Percentiles rank a stretch among this genome's conserved stretches.
Conservation (phyloP, 495 filamentous ascomycete genomes). For the Penicillium mononematosum region DNA sequence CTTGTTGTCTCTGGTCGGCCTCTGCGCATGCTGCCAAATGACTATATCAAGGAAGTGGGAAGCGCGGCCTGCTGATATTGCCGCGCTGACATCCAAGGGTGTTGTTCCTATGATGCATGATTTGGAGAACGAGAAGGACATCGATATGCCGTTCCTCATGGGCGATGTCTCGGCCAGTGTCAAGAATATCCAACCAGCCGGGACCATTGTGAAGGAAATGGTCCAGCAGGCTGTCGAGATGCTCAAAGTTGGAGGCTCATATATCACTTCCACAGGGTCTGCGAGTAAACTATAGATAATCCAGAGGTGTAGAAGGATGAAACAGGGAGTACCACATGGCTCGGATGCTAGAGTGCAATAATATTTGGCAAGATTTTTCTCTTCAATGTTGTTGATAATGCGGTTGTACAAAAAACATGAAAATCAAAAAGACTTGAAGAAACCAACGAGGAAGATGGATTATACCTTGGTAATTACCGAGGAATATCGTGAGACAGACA, state of each 20-base stretch:
- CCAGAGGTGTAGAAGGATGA: neutral
- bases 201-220: conserved; percentile 80
- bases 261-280: conserved; percentile 24
- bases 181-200: conserved; percentile 71
- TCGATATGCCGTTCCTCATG: conserved; percentile 86
- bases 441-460: conserved; percentile 11
- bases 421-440: conserved; percentile 15
- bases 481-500: neutral
- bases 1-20: conserved; percentile 78
- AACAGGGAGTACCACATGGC: neutral
- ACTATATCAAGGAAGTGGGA: conserved; percentile 80
- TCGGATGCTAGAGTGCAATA: neutral
- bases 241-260: conserved; percentile 50
- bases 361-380: conserved; percentile 3
- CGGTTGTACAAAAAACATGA: conserved; percentile 37
- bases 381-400: conserved; percentile 18
- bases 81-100: conserved; percentile 66
- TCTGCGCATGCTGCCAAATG: conserved; percentile 75
- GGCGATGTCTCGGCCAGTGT: conserved; percentile 86
- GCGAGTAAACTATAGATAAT: conserved; percentile 37
- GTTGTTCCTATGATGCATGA: conserved; percentile 78
- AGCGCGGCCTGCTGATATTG: conserved; percentile 65
- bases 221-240: conserved; percentile 72
- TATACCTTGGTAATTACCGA: neutral
- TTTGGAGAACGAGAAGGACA: conserved; percentile 70